A percentile compares a stretch with the other conserved stretches of the same genome.
phyloP scores from a whole-genome alignment of 2,329 filamentous ascomycete genomes.

The Shiraia bambusicola region DNA sequence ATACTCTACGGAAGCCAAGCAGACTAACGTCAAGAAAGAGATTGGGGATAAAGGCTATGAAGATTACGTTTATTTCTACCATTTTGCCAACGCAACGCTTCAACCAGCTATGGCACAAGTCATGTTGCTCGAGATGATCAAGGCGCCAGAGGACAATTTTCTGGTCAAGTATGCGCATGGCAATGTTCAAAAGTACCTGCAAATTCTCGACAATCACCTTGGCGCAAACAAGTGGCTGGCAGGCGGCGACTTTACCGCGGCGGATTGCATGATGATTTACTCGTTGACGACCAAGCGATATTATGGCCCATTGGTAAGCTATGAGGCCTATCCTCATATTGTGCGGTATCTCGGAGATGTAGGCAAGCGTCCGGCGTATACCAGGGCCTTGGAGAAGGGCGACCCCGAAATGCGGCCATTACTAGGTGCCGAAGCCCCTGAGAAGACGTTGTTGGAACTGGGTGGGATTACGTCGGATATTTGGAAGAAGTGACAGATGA shows the following conservation, averaged over 20 bases:
- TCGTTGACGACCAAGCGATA: slow-evolving; percentile 61
- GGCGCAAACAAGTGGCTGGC: slow-evolving; percentile 55
- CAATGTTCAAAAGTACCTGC: slow-evolving; percentile 44
- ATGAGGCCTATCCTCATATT: slow-evolving; percentile 18
- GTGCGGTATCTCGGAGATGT: slow-evolving; percentile 19
- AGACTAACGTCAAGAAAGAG: slow-evolving; percentile 21
- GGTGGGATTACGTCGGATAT: slow-evolving; percentile 17
- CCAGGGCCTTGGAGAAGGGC: slow-evolving; percentile 55
- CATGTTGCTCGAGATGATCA: slow-evolving; percentile 29
- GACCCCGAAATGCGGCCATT: slow-evolving; percentile 49
- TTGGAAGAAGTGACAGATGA: slow-evolving; percentile 13
- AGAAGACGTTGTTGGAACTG: slow-evolving; percentile 13
- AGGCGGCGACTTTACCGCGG: slow-evolving; percentile 61
- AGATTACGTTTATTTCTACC: slow-evolving; percentile 64
- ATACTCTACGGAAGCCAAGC: slow-evolving; percentile 49
- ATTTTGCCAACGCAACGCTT: slow-evolving; percentile 51
- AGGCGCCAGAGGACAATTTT: slow-evolving; percentile 25
- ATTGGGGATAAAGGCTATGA: slow-evolving; percentile 52
- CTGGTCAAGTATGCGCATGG: slow-evolving; percentile 10
- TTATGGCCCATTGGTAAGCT: slow-evolving; percentile 40
- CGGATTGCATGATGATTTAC: slow-evolving; percentile 65
- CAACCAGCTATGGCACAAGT: slow-evolving; percentile 37
- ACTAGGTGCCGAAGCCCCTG: slow-evolving; percentile 16
- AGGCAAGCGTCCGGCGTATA: slow-evolving; percentile 17
- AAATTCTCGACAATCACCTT: slow-evolving; percentile 52